A percentile compares a stretch with the other conserved stretches of the same genome.
These are phyloP conservation scores for Cadophora malorum DNA, from an alignment of 2,329 filamentous ascomycete genomes.

Conservation along the genomic window DNA sequence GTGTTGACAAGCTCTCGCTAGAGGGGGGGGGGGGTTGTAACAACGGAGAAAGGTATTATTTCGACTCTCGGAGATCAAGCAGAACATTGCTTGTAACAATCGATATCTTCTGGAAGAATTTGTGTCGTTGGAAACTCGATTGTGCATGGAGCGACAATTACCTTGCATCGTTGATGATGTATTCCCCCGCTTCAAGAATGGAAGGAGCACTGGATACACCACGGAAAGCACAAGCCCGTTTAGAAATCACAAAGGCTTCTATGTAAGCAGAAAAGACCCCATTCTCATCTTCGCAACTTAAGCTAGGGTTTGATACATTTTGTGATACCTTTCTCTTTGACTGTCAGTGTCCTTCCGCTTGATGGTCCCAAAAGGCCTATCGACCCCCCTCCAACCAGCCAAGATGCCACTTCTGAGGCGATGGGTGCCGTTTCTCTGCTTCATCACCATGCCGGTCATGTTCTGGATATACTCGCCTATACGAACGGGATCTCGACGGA, in stretches of 20 bases:
- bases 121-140: neutral
- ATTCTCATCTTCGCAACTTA: too few relatives aligned
- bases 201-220: neutral
- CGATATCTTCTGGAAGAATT: neutral
- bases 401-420: conserved; percentile 25
- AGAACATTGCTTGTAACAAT: neutral
- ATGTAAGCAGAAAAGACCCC: too few relatives aligned
- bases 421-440: conserved; percentile 25
- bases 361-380: neutral
- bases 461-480: conserved; percentile 25
- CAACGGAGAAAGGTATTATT: neutral
- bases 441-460: conserved; percentile 19
- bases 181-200: neutral
- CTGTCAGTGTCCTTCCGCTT: neutral
- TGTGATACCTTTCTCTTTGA: too few relatives aligned
- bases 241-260: too few relatives aligned
- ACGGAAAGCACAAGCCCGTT: too few relatives aligned
- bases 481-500: conserved; percentile 1
- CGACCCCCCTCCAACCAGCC: neutral
- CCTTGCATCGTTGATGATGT: neutral
- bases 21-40: too few relatives aligned
- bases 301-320: too few relatives aligned
- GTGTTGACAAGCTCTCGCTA: too few relatives aligned
- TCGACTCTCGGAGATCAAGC: neutral
- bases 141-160: neutral